These are phyloP conservation scores for Ceratobasidium sp. DNA, from an alignment of 1,284 basidiomycete species.

Conservation along the genomic window DNA sequence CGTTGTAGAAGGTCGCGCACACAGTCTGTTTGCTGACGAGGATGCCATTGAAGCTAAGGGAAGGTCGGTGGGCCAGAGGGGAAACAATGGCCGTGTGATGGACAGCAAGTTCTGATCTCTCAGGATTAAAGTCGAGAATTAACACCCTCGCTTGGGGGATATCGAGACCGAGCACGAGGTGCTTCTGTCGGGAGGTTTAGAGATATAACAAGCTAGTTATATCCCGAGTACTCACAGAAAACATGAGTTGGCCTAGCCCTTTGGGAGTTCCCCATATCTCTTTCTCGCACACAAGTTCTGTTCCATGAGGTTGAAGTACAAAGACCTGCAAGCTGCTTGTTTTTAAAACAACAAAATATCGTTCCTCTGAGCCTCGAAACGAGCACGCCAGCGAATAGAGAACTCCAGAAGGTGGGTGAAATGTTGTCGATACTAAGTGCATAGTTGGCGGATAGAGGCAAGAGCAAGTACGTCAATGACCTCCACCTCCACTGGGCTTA, in stretches of 20 bases:
- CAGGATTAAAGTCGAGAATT: constrained; percentile 7
- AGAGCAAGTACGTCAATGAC: constrained; percentile 11
- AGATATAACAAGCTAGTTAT: not conserved
- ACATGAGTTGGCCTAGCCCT: constrained; percentile 12
- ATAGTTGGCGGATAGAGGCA: not conserved
- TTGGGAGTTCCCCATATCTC: constrained; percentile 43
- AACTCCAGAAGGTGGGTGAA: constrained; percentile 41
- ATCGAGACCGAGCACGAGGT: constrained; percentile 17
- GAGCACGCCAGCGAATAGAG: constrained; percentile 42
- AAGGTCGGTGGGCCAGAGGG: constrained; percentile 22
- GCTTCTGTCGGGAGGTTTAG: constrained; percentile 7
- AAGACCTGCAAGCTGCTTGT: constrained; percentile 36
- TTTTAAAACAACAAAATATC: constrained; percentile 40
- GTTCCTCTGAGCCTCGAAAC: constrained; percentile 25
- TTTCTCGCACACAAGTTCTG: constrained; percentile 37
- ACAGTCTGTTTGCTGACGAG: constrained; percentile 13
- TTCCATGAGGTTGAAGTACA: constrained; percentile 39
- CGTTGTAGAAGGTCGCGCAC: constrained; percentile 30
- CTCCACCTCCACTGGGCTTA: not conserved
- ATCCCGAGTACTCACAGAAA: constrained; percentile 4
- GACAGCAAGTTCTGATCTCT: not conserved
- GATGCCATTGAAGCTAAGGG: constrained; percentile 13
- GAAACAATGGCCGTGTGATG: constrained; percentile 26
- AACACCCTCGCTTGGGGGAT: constrained; percentile 23
- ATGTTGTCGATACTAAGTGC: constrained; percentile 41